Percentiles rank a stretch among this genome's conserved stretches.
Evolutionary conservation across 345 rosid genomes (phyloP).

Genomic region (Eucalyptus sideroxylon): DNA sequence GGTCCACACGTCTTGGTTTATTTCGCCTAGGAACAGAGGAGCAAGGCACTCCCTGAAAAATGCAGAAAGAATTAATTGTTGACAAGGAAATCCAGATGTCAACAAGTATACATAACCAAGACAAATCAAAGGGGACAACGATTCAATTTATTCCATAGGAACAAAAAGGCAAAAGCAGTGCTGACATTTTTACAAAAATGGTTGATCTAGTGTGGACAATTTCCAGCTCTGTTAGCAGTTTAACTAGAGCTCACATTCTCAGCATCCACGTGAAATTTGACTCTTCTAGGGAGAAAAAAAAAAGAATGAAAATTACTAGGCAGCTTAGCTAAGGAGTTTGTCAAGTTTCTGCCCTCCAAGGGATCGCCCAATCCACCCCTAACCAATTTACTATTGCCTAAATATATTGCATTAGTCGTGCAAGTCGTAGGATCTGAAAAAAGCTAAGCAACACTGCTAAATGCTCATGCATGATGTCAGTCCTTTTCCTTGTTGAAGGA

Average conservation of each 20-base stretch:
- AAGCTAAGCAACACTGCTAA: not conserved
- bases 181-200: not conserved
- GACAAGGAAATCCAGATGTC: not conserved
- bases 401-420: not conserved
- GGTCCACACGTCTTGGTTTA: constrained; percentile 88
- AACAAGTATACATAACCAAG: not conserved
- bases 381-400: not conserved
- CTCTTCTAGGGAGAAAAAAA: not conserved
- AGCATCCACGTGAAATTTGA: not conserved
- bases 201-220: not conserved
- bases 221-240: not conserved
- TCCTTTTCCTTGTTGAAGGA: not conserved
- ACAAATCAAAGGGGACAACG: not conserved
- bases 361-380: not conserved
- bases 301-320: not conserved
- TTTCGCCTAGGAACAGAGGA: constrained; percentile 56
- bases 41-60: constrained; percentile 68
- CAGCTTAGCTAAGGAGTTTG: not conserved
- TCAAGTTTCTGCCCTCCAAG: not conserved
- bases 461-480: not conserved
- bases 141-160: not conserved
- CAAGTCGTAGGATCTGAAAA: not conserved
- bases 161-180: not conserved
- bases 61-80: not conserved
- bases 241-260: not conserved